phyloP scores from a whole-genome alignment of 2,329 filamentous ascomycete genomes.

The Paecilomyces fulvus region DNA sequence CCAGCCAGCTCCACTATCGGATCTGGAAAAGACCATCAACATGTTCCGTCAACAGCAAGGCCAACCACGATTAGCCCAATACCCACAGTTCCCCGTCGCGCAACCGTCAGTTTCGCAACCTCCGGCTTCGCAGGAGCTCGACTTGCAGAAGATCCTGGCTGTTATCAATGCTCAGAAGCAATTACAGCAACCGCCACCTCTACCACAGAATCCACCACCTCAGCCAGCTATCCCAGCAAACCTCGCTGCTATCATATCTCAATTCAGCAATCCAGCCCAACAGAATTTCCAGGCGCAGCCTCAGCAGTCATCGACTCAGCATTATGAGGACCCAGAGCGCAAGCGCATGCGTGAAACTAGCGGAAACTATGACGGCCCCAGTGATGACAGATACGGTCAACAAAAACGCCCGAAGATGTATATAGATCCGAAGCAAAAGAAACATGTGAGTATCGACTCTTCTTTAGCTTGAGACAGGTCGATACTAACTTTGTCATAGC shows the following conservation, averaged over 20 bases:
- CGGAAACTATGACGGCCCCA: slow-evolving; percentile 22
- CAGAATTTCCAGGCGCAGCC: slow-evolving; percentile 10
- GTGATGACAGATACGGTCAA: slow-evolving; percentile 21
- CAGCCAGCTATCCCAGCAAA: slow-evolving; percentile 24
- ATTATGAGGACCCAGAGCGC: slow-evolving; percentile 34
- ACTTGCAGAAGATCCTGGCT: slow-evolving; percentile 32
- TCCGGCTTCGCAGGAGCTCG: slow-evolving; percentile 18
- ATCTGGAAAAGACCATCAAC: slow-evolving; percentile 29
- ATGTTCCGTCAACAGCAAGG: slow-evolving; percentile 28
- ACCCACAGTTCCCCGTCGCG: slow-evolving; percentile 12
- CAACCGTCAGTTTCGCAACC: slow-evolving; percentile 15
- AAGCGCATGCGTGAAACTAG: slow-evolving; percentile 29
- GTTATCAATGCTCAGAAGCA: slow-evolving; percentile 31
- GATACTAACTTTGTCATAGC: slow-evolving; percentile 14
- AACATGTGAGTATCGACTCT: slow-evolving; percentile 24
- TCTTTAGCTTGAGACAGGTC: not conserved
- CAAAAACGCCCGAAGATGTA: slow-evolving; percentile 28
- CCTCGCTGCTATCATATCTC: slow-evolving; percentile 26
- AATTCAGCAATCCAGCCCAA: slow-evolving; percentile 20
- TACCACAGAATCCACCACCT: slow-evolving; percentile 14
- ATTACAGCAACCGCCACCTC: slow-evolving; percentile 20
- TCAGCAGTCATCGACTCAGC: slow-evolving; percentile 9
- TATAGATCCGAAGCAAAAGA: slow-evolving; percentile 22
- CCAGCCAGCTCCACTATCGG: slow-evolving; percentile 17
- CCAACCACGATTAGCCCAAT: slow-evolving; percentile 20